Percentiles rank a stretch among this genome's conserved stretches.
Conservation (phyloP, 768 basidiomycete species). For the Pisolithus microcarpus region DNA sequence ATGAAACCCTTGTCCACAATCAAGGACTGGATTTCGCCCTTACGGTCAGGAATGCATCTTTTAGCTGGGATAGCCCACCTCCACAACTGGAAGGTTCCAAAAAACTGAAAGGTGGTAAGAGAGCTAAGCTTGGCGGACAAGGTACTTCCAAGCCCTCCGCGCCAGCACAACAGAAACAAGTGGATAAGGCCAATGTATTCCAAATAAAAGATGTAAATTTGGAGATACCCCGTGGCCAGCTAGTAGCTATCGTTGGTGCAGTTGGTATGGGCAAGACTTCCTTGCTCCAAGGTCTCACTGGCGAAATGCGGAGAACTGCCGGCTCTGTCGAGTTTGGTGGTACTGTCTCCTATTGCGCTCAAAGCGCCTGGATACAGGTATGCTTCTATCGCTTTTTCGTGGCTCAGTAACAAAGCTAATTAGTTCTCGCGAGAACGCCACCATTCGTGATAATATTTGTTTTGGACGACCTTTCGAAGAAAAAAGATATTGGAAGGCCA, state of each 20-base stretch:
- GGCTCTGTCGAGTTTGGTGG: constrained; percentile 72
- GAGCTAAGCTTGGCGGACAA: constrained; percentile 5
- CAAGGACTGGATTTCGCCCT: constrained; percentile 54
- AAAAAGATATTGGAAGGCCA: constrained; percentile 73
- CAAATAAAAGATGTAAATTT: constrained; percentile 59
- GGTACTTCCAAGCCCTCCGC: constrained; percentile 12
- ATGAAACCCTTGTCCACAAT: constrained; percentile 52
- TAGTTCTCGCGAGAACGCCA: constrained; percentile 50
- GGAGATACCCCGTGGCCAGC: constrained; percentile 63
- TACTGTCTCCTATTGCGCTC: constrained; percentile 74
- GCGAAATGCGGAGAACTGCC: constrained; percentile 70
- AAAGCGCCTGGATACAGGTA: constrained; percentile 87
- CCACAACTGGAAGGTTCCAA: constrained; percentile 34
- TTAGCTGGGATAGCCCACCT: constrained; percentile 82
- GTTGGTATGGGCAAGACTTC: constrained; percentile 53
- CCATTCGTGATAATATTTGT: constrained; percentile 82
- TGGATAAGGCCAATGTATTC: constrained; percentile 43
- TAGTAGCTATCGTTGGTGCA: constrained; percentile 80
- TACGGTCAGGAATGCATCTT: constrained; percentile 59
- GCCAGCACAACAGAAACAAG: constrained; percentile 25
- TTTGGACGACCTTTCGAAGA: constrained; percentile 83
- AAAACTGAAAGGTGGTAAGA: constrained; percentile 8
- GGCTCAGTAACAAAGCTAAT: background rate
- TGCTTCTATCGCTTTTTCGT: background rate
- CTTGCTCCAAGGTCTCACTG: constrained; percentile 66